Conservation (phyloP, 2,329 filamentous ascomycete species). For the Capronia coronata region DNA sequence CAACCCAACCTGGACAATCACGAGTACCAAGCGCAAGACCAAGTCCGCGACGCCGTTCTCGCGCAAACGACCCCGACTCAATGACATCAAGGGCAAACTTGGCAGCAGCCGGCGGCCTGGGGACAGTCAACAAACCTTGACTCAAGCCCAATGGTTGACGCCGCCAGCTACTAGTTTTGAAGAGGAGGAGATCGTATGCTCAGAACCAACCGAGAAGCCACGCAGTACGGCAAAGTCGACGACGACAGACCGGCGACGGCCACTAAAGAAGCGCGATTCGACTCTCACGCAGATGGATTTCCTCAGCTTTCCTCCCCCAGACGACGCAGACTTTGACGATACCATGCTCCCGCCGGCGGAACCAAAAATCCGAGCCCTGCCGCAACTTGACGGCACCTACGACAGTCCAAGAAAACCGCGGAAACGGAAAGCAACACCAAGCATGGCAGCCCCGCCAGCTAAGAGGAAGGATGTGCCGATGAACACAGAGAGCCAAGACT, state of each 20-base stretch:
- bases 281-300: slow-evolving; percentile 29
- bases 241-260: neutral
- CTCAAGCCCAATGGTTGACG: slow-evolving; percentile 26
- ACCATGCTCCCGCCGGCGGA: slow-evolving; percentile 2
- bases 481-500: slow-evolving; percentile 16
- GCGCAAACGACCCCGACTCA: slow-evolving; percentile 16
- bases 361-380: neutral
- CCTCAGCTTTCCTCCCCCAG: slow-evolving; percentile 11
- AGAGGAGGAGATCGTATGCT: neutral
- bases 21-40: slow-evolving; percentile 21
- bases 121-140: slow-evolving; percentile 24
- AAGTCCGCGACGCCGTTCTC: slow-evolving; percentile 10
- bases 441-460: neutral
- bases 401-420: slow-evolving; percentile 18
- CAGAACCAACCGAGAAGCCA: neutral
- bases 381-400: slow-evolving; percentile 19
- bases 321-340: slow-evolving; percentile 12
- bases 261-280: slow-evolving; percentile 20
- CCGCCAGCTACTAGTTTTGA: slow-evolving; percentile 4
- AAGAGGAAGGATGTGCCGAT: slow-evolving; percentile 4
- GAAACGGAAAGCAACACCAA: slow-evolving; percentile 8
- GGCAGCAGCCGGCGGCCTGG: neutral
- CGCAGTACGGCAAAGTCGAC: neutral
- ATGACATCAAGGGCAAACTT: slow-evolving; percentile 4
- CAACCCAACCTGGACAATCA: slow-evolving; percentile 16